phyloP scores from a whole-genome alignment of 352 stramenopile species.

The Globisporangium takayamanum region DNA sequence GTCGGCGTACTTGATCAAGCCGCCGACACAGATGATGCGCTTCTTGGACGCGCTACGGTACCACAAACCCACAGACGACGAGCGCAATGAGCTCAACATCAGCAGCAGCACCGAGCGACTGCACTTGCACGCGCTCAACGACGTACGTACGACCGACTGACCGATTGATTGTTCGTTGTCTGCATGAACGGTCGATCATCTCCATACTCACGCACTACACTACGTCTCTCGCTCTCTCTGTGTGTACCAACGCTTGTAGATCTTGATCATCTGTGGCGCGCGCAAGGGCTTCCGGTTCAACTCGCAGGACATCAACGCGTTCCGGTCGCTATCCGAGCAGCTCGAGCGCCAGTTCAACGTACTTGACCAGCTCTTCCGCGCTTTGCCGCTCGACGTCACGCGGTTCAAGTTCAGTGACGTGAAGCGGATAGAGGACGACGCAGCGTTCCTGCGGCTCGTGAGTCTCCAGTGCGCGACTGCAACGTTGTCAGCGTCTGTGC shows the following conservation, averaged over 20 bases:
- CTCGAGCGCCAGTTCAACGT: constrained; percentile 45
- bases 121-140: constrained; percentile 65
- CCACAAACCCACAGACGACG: constrained; percentile 71
- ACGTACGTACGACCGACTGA: constrained; percentile 33
- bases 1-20: constrained; percentile 53
- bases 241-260: constrained; percentile 19
- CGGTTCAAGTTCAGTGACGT: constrained; percentile 51
- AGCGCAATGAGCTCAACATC: constrained; percentile 63
- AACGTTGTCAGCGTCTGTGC: constrained; percentile 1
- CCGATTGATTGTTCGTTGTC: too few relatives aligned
- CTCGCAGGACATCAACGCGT: constrained; percentile 57
- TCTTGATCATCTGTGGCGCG: constrained; percentile 66
- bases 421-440: constrained; percentile 58
- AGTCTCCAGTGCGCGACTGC: neutral
- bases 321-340: constrained; percentile 42
- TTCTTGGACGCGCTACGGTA: constrained; percentile 80
- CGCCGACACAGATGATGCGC: constrained; percentile 75
- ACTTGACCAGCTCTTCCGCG: constrained; percentile 46
- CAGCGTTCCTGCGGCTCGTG: constrained; percentile 15
- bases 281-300: constrained; percentile 77
- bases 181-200: neutral
- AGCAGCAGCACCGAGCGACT: constrained; percentile 67
- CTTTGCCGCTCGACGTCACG: constrained; percentile 50
- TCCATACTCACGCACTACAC: neutral
- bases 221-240: neutral